Conservation (phyloP, 441 rosid genomes). For the Capsella rubella region DNA sequence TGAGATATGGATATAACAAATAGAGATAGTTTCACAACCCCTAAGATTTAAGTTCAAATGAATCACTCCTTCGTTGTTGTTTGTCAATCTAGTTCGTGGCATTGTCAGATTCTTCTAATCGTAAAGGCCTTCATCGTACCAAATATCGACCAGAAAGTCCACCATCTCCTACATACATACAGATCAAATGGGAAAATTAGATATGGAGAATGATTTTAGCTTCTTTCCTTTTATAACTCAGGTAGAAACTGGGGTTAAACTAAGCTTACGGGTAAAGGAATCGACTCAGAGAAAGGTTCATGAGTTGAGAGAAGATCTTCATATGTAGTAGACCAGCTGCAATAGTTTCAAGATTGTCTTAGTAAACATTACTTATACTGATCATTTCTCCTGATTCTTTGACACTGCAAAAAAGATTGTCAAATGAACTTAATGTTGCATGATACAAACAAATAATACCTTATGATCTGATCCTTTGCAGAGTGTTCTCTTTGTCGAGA, state of each 20-base stretch:
- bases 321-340: slow-evolving; percentile 90
- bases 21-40: slow-evolving; percentile 20
- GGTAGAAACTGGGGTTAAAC: background rate
- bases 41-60: slow-evolving; percentile 27
- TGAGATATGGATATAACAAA: slow-evolving; percentile 21
- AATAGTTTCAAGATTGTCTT: slow-evolving; percentile 35
- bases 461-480: slow-evolving; percentile 74
- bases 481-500: slow-evolving; percentile 51
- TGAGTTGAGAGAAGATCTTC: slow-evolving; percentile 82
- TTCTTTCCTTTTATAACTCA: background rate
- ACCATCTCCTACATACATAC: slow-evolving; percentile 82
- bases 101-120: slow-evolving; percentile 59
- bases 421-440: slow-evolving; percentile 4
- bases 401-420: background rate
- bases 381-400: background rate
- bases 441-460: slow-evolving; percentile 48
- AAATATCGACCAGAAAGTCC: slow-evolving; percentile 88
- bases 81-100: slow-evolving; percentile 31
- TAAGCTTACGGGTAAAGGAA: slow-evolving; percentile 79
- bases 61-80: slow-evolving; percentile 26
- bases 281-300: slow-evolving; percentile 81
- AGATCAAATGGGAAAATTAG: slow-evolving; percentile 15
- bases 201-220: slow-evolving; percentile 9
- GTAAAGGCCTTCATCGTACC: slow-evolving; percentile 86
- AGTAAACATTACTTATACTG: background rate